A percentile compares a stretch with the other conserved stretches of the same genome.
Conservation (phyloP, 2,329 filamentous ascomycete species). For the Chaetomium olivaceum region DNA sequence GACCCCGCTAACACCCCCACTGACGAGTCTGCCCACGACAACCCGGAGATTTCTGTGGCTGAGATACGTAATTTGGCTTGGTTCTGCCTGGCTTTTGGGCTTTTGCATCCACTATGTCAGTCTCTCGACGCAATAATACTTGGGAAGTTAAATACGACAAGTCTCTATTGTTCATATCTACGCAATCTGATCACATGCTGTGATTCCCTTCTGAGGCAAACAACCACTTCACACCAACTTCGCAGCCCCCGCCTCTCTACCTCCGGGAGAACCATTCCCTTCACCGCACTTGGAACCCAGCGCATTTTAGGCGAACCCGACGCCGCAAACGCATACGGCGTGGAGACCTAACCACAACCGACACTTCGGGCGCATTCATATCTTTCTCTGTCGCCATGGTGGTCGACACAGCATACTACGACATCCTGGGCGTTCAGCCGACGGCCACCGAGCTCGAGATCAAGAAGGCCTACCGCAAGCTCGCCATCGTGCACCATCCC, state of each 20-base stretch:
- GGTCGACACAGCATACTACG: slow-evolving; percentile 85
- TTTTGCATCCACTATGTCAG: neutral
- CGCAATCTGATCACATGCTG: neutral
- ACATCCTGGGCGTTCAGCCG: slow-evolving; percentile 79
- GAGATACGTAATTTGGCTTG: slow-evolving; percentile 14
- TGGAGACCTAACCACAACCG: neutral
- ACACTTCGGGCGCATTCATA: slow-evolving; percentile 7
- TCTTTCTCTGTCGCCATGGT: slow-evolving; percentile 64
- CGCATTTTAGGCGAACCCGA: neutral
- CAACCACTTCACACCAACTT: neutral
- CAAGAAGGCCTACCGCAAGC: slow-evolving; percentile 94
- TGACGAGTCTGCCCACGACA: neutral
- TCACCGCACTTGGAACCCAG: neutral
- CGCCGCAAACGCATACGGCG: neutral
- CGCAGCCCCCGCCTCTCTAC: neutral
- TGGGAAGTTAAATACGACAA: neutral
- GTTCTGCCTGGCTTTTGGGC: slow-evolving; percentile 8
- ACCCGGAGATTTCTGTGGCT: slow-evolving; percentile 15
- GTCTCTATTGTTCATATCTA: neutral
- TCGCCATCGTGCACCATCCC: slow-evolving; percentile 90
- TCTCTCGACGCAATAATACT: neutral
- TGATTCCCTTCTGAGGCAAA: neutral
- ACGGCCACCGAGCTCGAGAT: slow-evolving; percentile 89
- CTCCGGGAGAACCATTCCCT: neutral
- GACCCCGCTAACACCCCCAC: slow-evolving; percentile 5